Evolutionary conservation across 2,329 filamentous ascomycete genomes (phyloP).

Genomic region (Colletotrichum neosansevieriae): DNA sequence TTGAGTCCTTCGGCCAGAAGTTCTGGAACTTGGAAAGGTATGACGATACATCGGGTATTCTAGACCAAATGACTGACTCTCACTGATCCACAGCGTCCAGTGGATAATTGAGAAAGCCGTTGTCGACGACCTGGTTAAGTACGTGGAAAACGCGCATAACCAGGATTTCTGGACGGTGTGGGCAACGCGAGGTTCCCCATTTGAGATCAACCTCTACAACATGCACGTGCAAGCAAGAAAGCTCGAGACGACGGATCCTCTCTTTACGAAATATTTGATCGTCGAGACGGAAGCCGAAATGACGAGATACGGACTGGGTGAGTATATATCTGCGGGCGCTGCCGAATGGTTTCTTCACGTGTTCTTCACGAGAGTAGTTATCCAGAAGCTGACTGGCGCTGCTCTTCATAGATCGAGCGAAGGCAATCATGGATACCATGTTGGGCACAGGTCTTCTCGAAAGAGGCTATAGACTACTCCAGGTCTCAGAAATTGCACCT

Average conservation of each 20-base stretch:
- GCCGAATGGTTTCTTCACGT: not conserved
- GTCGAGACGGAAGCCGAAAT: constrained; percentile 25
- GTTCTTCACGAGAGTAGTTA: too few species aligned
- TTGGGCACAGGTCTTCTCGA: not conserved
- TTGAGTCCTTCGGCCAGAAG: constrained; percentile 7
- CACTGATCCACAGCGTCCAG: not conserved
- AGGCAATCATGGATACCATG: not conserved
- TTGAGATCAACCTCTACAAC: constrained; percentile 29
- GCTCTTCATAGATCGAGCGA: not conserved
- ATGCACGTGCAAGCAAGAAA: constrained; percentile 27
- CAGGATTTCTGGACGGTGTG: constrained; percentile 30
- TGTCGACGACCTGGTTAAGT: constrained; percentile 13
- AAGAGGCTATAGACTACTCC: not conserved
- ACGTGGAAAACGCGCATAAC: constrained; percentile 3
- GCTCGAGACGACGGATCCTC: constrained; percentile 19
- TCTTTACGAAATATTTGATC: constrained; percentile 18
- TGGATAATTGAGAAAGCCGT: constrained; percentile 27
- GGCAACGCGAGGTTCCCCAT: constrained; percentile 12
- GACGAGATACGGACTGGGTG: constrained; percentile 22
- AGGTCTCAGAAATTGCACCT: not conserved
- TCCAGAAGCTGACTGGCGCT: not conserved
- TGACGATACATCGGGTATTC: not conserved
- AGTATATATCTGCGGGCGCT: not conserved
- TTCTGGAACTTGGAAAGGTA: constrained; percentile 32
- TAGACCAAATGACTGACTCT: too few species aligned